Evolutionary conservation across 2,329 filamentous ascomycete species (phyloP).

Genomic region (Diplocarpon rosae): DNA sequence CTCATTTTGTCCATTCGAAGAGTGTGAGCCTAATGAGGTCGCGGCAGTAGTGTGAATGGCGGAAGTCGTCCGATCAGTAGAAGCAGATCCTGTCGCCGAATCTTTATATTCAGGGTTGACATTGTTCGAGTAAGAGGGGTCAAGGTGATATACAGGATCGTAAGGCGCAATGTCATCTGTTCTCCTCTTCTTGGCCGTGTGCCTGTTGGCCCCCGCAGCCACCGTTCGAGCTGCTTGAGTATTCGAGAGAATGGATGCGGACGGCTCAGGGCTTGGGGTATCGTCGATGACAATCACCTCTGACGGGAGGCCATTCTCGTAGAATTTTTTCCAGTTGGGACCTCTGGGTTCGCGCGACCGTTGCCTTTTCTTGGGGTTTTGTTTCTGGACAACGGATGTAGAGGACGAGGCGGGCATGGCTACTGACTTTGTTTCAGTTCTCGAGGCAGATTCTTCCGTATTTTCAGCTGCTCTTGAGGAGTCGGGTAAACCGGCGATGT

Average conservation of each 20-base stretch:
- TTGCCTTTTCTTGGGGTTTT: constrained; percentile 30
- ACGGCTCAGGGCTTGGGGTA: constrained; percentile 41
- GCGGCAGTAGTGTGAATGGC: constrained; percentile 76
- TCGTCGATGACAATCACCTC: constrained; percentile 78
- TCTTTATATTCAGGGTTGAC: constrained; percentile 60
- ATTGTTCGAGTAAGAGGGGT: constrained; percentile 58
- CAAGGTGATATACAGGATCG: constrained; percentile 60
- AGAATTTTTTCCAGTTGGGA: constrained; percentile 72
- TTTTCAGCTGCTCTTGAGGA: constrained; percentile 18
- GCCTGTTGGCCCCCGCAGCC: constrained; percentile 32
- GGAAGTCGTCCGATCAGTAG: constrained; percentile 75
- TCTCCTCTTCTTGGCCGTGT: constrained; percentile 66
- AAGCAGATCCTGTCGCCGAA: constrained; percentile 56
- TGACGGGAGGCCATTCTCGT: constrained; percentile 71
- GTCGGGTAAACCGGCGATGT: constrained; percentile 17
- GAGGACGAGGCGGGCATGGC: constrained; percentile 28
- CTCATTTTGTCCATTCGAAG: constrained; percentile 46
- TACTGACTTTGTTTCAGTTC: constrained; percentile 24
- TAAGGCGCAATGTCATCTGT: constrained; percentile 44
- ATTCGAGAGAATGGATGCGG: constrained; percentile 32
- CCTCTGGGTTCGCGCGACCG: constrained; percentile 36
- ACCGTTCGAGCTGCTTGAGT: constrained; percentile 18
- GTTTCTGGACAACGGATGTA: constrained; percentile 17
- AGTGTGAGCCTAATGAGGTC: constrained; percentile 66
- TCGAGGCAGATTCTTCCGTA: constrained; percentile 14